phyloP scores from a whole-genome alignment of 352 stramenopile genomes.

The Aphanomyces astaci region DNA sequence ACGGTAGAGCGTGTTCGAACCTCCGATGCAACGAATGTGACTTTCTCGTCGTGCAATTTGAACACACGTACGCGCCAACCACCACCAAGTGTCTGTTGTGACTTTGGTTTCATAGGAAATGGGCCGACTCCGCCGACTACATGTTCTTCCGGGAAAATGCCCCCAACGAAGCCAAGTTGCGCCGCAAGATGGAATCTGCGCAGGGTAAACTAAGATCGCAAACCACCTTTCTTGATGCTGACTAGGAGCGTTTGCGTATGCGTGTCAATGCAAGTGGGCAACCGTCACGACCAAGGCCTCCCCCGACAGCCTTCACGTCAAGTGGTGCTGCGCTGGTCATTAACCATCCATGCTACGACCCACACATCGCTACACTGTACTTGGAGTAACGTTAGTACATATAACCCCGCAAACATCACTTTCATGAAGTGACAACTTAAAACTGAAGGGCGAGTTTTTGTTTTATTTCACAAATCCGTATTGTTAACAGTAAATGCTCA shows the following conservation, averaged over 20 bases:
- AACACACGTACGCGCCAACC: slow-evolving; percentile 41
- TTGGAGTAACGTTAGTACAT: slow-evolving; percentile 14
- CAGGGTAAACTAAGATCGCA: slow-evolving; percentile 34
- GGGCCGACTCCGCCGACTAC: slow-evolving; percentile 59
- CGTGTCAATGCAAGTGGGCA: slow-evolving; percentile 77
- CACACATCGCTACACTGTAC: too few relatives aligned
- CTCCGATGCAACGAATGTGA: slow-evolving; percentile 77
- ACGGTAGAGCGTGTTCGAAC: slow-evolving; percentile 61
- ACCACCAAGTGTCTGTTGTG: background rate
- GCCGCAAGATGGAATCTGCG: slow-evolving; percentile 48
- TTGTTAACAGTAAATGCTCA: too few relatives aligned
- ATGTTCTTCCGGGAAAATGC: slow-evolving; percentile 83
- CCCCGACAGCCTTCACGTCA: slow-evolving; percentile 23
- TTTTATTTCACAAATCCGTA: too few relatives aligned
- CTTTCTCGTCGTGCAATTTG: slow-evolving; percentile 71
- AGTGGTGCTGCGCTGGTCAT: slow-evolving; percentile 23
- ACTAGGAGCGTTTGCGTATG: slow-evolving; percentile 52
- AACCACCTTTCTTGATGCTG: background rate
- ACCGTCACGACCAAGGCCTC: slow-evolving; percentile 37
- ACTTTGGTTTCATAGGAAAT: slow-evolving; percentile 63
- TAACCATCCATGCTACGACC: too few relatives aligned
- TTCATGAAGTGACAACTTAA: too few relatives aligned
- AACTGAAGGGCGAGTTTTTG: too few relatives aligned
- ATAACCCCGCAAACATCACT: slow-evolving; percentile 21
- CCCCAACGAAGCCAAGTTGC: slow-evolving; percentile 56